These are phyloP conservation scores for Solanum stenotomum DNA, from an alignment of 257 asterid species.

Conservation along the genomic window DNA sequence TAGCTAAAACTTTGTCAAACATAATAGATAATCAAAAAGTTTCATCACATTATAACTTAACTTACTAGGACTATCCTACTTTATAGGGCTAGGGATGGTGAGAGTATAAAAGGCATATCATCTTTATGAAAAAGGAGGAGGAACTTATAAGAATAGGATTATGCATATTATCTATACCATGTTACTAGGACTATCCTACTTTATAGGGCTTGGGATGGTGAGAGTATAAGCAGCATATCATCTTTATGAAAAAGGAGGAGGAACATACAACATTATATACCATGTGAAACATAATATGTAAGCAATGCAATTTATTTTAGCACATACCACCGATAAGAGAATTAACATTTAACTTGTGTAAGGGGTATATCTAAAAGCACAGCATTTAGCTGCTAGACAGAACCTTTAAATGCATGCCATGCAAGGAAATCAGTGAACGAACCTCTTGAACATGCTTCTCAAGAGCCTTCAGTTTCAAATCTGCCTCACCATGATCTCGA, in stretches of 20 bases:
- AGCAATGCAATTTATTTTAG: neutral
- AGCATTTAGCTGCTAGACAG: neutral
- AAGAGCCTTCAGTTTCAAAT: slow-evolving; percentile 63
- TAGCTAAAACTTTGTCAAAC: neutral
- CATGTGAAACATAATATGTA: neutral
- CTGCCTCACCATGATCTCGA: slow-evolving; percentile 73
- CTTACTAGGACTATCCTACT: neutral
- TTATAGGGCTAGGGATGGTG: neutral
- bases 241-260: neutral
- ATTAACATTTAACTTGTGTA: neutral
- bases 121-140: neutral
- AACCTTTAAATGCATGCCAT: neutral
- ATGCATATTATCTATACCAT: neutral
- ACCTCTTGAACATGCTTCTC: slow-evolving; percentile 95
- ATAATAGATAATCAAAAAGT: neutral
- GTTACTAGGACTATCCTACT: neutral
- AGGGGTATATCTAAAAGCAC: neutral
- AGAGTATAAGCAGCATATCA: neutral
- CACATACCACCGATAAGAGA: neutral
- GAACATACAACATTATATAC: neutral
- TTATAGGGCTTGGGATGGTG: neutral
- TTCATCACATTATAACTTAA: neutral
- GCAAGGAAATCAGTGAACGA: neutral
- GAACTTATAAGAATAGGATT: neutral
- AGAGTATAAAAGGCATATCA: neutral